Conservation (phyloP, 441 rosid genomes). For the Gossypium lobatum region DNA sequence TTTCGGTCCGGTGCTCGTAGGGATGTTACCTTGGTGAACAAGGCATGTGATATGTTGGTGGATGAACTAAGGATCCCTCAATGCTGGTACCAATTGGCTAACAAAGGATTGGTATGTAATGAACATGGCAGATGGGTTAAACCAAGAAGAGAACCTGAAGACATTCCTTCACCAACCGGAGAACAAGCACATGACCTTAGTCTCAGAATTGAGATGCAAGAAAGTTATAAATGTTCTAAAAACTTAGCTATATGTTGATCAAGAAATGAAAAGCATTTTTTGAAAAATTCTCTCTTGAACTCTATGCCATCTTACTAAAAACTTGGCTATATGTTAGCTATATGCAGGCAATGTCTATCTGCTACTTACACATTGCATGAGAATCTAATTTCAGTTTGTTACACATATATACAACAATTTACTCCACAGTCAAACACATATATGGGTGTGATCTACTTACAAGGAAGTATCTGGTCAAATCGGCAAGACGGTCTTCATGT, state of each 20-base stretch:
- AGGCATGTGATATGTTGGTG: slow-evolving; percentile 31
- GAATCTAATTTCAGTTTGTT: not conserved
- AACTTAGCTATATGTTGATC: not conserved
- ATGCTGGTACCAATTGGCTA: slow-evolving; percentile 30
- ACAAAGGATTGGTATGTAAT: slow-evolving; percentile 32
- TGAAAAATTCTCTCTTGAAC: not conserved
- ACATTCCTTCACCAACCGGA: slow-evolving; percentile 27
- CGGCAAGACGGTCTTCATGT: slow-evolving; percentile 30
- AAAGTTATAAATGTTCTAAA: not conserved
- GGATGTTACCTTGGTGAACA: slow-evolving; percentile 32
- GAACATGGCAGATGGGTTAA: slow-evolving; percentile 45
- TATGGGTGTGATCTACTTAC: not conserved
- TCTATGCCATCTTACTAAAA: too few relatives aligned
- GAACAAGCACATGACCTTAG: not conserved
- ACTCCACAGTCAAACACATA: not conserved
- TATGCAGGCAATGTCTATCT: not conserved
- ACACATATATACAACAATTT: not conserved
- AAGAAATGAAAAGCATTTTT: not conserved
- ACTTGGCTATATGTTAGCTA: not conserved
- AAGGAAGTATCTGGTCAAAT: slow-evolving; percentile 15
- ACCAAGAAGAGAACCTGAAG: slow-evolving; percentile 43
- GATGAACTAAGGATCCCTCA: slow-evolving; percentile 31
- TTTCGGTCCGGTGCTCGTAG: slow-evolving; percentile 27
- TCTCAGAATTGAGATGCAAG: not conserved
- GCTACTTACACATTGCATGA: not conserved